Evolutionary conservation across 2,329 filamentous ascomycete species (phyloP).

Genomic region (Polytolypa hystricis): DNA sequence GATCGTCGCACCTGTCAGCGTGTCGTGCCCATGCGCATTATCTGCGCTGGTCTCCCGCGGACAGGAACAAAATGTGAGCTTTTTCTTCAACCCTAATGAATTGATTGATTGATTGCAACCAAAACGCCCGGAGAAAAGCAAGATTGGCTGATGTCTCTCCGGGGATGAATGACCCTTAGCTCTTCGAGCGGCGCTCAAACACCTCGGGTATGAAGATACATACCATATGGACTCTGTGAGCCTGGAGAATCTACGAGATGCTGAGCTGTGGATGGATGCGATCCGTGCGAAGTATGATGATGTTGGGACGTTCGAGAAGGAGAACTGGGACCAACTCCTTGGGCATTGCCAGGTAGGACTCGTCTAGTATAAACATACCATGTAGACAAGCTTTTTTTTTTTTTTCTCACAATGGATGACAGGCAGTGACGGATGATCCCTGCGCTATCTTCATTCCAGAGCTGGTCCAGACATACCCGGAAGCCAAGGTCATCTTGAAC

Average conservation of each 20-base stretch:
- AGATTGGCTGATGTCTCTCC: too few relatives aligned
- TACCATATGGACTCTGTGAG: slow-evolving; percentile 66
- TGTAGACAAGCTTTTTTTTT: background rate
- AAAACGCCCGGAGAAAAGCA: background rate
- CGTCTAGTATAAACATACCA: background rate
- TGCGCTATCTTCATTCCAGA: slow-evolving; percentile 57
- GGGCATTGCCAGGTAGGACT: slow-evolving; percentile 44
- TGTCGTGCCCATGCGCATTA: slow-evolving; percentile 8
- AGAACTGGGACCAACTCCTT: slow-evolving; percentile 59
- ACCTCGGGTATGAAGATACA: slow-evolving; percentile 55
- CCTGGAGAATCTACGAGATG: slow-evolving; percentile 57
- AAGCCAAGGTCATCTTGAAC: slow-evolving; percentile 60
- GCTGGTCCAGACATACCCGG: slow-evolving; percentile 59
- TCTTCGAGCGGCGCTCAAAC: slow-evolving; percentile 53
- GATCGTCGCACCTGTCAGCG: slow-evolving; percentile 5
- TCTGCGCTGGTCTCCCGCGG: slow-evolving; percentile 8
- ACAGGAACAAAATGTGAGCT: slow-evolving; percentile 7
- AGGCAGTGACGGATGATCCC: slow-evolving; percentile 58
- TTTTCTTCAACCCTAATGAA: background rate
- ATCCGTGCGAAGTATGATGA: slow-evolving; percentile 52
- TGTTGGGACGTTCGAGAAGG: slow-evolving; percentile 50
- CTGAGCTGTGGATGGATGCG: slow-evolving; percentile 59
- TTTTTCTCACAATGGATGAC: background rate
- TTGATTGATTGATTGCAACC: background rate
- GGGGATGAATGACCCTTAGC: slow-evolving; percentile 28